Base-by-base conservation (phyloP, 345 rosid species). In the Bruguiera gymnorhiza region DNA sequence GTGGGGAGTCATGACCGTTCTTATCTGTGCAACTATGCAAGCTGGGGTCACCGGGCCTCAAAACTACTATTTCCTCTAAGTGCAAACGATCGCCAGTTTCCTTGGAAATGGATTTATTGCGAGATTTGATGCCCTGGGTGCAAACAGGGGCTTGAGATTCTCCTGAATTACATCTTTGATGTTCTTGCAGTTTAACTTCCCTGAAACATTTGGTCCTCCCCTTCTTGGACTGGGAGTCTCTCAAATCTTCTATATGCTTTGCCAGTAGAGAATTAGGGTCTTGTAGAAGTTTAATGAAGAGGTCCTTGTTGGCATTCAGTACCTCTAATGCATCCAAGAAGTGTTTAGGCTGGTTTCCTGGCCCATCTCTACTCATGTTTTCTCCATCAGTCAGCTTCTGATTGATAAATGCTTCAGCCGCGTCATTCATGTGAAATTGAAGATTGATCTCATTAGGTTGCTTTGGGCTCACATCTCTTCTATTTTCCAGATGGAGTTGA, bases 181-280 rank as follows among this genome's bases (percentile, higher is more conserved):
- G 6, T 66, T 71, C 67, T 65, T 51, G 39, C 52, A 39, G 53
- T 66, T 52, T 63, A 21, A 69, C 73, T 34, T 65, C 60, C 2
- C 56, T 16, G 26, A 32, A 74, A 30, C 72, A 72, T 66, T 62
- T 62, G 46, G 43, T 61, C 63, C 27, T 76, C 62, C 57, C 71
- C 46, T 75, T 57, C 31, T 66, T 82, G 1, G 52, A 81, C 65
- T 74, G 82, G 54, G 80, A 80, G 67, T 83, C 83, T 36, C 74
- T 77, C 65, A 87, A 71, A 51, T 83, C 94, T 78, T 82, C 70
- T 3, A 88, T 80, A 55, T 82, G 89, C 43, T 83, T 85, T 20
- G 52, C 88, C n/a, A 88, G 65, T 57, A 90, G 71, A 54, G 91
- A 92, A 75, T 86, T 78, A 29, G 93, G 98, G 75, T 92, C 93